phyloP scores from a whole-genome alignment of 108 stramenopile species.

The Fragilariopsis cylindrus region DNA sequence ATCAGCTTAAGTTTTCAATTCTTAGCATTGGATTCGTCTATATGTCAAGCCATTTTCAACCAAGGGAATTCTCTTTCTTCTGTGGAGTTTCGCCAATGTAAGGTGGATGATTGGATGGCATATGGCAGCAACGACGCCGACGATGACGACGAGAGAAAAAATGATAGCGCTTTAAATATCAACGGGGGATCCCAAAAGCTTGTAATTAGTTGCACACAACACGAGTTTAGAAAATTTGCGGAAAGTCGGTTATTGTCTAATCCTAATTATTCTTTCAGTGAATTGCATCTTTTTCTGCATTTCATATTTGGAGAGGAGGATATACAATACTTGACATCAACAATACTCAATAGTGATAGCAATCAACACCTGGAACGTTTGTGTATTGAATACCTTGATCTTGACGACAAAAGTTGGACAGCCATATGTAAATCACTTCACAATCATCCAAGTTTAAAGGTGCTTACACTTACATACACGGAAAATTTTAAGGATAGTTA shows the following conservation, averaged over 20 bases:
- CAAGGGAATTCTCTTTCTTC: neutral
- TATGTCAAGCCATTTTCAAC: neutral
- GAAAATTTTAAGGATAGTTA: constrained; percentile 25
- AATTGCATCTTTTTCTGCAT: constrained; percentile 15
- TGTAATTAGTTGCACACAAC: constrained; percentile 14
- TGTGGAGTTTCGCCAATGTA: constrained; percentile 15
- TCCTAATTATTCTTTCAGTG: neutral
- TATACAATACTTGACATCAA: neutral
- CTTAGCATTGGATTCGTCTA: neutral
- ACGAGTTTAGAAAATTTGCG: constrained; percentile 18
- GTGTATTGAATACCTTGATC: constrained; percentile 18
- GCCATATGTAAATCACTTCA: constrained; percentile 3
- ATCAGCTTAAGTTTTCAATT: constrained; percentile 14
- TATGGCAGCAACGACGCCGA: neutral
- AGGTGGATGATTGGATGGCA: neutral
- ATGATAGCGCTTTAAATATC: neutral
- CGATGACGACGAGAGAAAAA: neutral
- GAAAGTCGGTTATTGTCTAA: neutral
- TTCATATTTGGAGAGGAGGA: constrained; percentile 13
- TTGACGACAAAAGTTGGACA: constrained; percentile 18
- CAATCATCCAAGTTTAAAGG: neutral
- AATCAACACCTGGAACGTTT: constrained; percentile 11
- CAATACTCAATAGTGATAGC: neutral
- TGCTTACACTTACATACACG: constrained; percentile 12
- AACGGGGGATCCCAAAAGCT: neutral